phyloP scores from a whole-genome alignment of 495 filamentous ascomycete genomes.

The Physcia stellaris region DNA sequence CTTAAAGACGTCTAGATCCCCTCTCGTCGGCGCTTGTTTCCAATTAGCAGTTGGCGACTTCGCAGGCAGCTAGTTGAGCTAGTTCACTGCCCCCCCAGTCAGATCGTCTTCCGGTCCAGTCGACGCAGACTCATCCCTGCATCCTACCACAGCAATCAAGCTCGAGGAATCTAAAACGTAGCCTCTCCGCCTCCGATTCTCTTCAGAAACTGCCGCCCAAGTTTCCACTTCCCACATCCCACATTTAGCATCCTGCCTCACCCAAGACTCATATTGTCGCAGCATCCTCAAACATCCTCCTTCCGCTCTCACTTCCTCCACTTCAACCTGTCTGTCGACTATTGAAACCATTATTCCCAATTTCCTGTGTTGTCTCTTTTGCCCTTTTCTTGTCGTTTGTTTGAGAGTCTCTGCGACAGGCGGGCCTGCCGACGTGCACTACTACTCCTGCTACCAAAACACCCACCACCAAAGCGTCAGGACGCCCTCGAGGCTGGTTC shows the following conservation, averaged over 20 bases:
- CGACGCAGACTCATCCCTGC: neutral
- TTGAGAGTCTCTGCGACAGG: no score
- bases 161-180: constrained; percentile 7
- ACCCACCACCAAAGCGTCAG: neutral
- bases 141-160: no score
- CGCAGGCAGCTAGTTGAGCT: no score
- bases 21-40: constrained; percentile 9
- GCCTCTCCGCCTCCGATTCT: neutral
- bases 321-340: neutral
- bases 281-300: constrained; percentile 3
- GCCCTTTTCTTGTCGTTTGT: neutral
- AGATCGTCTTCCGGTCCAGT: neutral
- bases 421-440: constrained; percentile 3
- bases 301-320: neutral
- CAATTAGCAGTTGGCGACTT: no score
- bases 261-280: constrained; percentile 3
- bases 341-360: neutral
- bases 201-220: neutral
- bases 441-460: neutral
- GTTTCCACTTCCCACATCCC: constrained; percentile 1
- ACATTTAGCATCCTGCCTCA: constrained; percentile 1
- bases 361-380: neutral
- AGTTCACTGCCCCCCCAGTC: neutral
- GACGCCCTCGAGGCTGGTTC: constrained; percentile 3
- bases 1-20: no score